Conservation (phyloP, 257 asterid genomes). For the Buddleja alternifolia region DNA sequence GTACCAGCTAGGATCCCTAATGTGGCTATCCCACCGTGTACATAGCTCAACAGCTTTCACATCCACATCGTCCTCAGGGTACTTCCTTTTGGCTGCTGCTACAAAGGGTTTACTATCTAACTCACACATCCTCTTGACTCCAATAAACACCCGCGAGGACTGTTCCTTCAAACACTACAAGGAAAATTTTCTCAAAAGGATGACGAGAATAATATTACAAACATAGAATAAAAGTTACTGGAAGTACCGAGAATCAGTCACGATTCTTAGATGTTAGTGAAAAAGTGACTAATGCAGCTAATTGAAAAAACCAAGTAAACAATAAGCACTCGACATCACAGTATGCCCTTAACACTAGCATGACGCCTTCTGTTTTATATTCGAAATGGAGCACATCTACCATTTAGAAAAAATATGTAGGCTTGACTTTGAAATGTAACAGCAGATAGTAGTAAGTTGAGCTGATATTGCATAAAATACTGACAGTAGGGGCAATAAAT, state of each 20-base stretch:
- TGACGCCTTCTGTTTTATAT: too few relatives aligned
- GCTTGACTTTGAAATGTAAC: too few relatives aligned
- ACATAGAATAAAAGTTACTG: neutral
- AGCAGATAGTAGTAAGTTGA: too few relatives aligned
- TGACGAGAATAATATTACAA: neutral
- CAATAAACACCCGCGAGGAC: conserved; percentile 39
- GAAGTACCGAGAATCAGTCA: neutral
- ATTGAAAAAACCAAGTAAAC: neutral
- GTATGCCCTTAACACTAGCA: too few relatives aligned
- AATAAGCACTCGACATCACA: neutral
- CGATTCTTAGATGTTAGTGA: neutral
- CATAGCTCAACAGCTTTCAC: conserved; percentile 49
- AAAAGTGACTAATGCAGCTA: neutral
- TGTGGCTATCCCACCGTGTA: conserved; percentile 66
- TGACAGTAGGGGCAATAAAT: too few relatives aligned
- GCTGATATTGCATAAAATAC: too few relatives aligned
- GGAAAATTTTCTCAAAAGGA: neutral
- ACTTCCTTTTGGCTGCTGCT: conserved; percentile 63
- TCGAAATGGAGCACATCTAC: too few relatives aligned
- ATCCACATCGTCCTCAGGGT: conserved; percentile 44
- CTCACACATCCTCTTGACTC: conserved; percentile 80
- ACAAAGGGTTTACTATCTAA: conserved; percentile 55
- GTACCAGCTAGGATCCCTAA: conserved; percentile 76
- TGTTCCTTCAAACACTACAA: conserved; percentile 47
- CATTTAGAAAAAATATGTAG: too few relatives aligned